Base-by-base conservation (phyloP, 306 rosid genomes). In the Herpetospermum pedunculosum region DNA sequence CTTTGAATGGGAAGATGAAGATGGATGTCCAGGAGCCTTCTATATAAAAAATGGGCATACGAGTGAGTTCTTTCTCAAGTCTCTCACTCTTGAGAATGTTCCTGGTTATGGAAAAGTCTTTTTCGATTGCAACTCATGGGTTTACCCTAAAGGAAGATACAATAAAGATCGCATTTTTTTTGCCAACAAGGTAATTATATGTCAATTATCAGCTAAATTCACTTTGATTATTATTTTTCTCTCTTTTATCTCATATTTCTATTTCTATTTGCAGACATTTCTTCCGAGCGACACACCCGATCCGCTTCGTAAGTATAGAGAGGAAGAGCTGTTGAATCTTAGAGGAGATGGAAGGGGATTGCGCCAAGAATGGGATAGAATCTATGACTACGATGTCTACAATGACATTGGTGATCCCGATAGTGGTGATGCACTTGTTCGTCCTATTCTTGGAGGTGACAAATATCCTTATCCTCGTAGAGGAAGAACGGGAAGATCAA, bases 81-180 rank as follows among this genome's bases (percentile, higher is more conserved):
- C 77, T 69, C 75, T 92, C 12, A 88, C 92, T 21, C 91, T 92
- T 6, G 86, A 88, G 52, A 57, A 81, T 70, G 92, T 89, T 69
- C 98, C 98, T 3, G 86, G 79, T 16, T 82, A 84, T 41, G 92
- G 89, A 44, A 57, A 8, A 37, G 70, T 92, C 77, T 87, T 81
- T 80, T 92, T 90, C 28, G 74, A 79, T 28, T 92, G 98, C 88
- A 90, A 90, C 81, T 92, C 98, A 4, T 92, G 98, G 96, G 80
- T 92, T 3, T 92, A 90, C 75, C 71, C 71, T 5, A 8, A 21
- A n/a, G 0, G n/a, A 64, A 38, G 71, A 64, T 64, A 64, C 32
- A 37, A 21, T 2, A 64, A 64, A 38, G n/a, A 35, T 38, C 71
- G 49, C 3, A 64, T 64, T 38, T 64, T 64, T 19, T 64, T 64